Evolutionary conservation across 1,284 basidiomycete species (phyloP), one percentile per base, ranked within the genome.

Genomic region (Athelia sp.): DNA sequence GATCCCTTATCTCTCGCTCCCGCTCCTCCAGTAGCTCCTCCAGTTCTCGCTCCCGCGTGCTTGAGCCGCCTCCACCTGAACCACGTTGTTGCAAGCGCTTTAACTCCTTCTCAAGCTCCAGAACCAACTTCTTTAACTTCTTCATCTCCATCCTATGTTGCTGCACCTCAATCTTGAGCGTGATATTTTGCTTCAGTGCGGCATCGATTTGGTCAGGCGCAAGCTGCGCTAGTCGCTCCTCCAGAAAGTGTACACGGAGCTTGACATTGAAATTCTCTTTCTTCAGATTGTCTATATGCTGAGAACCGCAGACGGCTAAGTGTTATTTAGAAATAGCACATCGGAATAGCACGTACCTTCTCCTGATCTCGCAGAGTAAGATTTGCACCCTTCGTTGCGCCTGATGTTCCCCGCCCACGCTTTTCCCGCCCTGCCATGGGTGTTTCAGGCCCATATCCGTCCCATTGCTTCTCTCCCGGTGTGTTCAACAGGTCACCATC

Each of bases 181-280:
- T 88, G 60, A 95, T 92, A 61, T 97, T 97, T 67, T 97, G 93
- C 61, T 94, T 93, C 45, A 95, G 79, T 2, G 90, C 91, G 4
- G 86, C 85, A 61, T 96, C 89, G 64, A 95, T 87, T 59, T 95
- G 90, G 63, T 96, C 93, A 0, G 93, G 93, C 0, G 92, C 90
- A 51, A 94, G 82, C 59, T 89, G 83, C 1, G 85, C 85, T 14
- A 97, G 79, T 24, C 91, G 87, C 61, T 96, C 92, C 63, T 96
- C 91, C 45, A 95, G 79, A 63, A 96, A 95, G 64, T 94, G 92
- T 4, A 96, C 90, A 56, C 93, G 90, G 48, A 96, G 79, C 65
- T 97, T 95, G 62, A 97, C 84, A 60, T 88, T 90, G 69, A 96
- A 96, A 72, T 95, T 93, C 66, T 97, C 93, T 66, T 94, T 95